phyloP scores from a whole-genome alignment of 1,284 basidiomycete species.

The Heterobasidion annosum region DNA sequence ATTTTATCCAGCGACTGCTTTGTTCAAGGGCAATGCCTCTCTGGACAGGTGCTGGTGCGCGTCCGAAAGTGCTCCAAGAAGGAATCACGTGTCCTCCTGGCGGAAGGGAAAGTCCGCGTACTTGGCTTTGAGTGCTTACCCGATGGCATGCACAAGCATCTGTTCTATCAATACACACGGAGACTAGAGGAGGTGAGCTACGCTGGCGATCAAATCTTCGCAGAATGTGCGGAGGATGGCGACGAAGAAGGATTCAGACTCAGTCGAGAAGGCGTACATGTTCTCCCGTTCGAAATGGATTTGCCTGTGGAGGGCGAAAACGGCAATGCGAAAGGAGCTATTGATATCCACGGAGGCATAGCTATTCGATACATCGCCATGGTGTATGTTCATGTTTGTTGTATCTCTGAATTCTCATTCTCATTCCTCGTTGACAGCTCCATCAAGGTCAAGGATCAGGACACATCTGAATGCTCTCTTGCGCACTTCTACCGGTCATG shows the following conservation, averaged over 20 bases:
- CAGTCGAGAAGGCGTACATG: conserved; percentile 62
- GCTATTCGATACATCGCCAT: conserved; percentile 83
- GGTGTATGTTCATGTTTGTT: conserved; percentile 39
- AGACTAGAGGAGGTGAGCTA: conserved; percentile 47
- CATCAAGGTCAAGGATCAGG: conserved; percentile 70
- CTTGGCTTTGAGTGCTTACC: conserved; percentile 82
- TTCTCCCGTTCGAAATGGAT: conserved; percentile 72
- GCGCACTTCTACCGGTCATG: conserved; percentile 90
- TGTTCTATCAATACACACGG: conserved; percentile 79
- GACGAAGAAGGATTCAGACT: conserved; percentile 66
- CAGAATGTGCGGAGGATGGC: conserved; percentile 30
- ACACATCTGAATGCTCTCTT: conserved; percentile 60
- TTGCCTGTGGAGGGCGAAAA: conserved; percentile 57
- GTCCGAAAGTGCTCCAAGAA: conserved; percentile 53
- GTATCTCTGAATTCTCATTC: conserved; percentile 4
- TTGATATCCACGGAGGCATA: conserved; percentile 47
- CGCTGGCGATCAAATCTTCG: conserved; percentile 37
- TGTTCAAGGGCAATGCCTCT: conserved; percentile 76
- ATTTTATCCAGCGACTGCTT: conserved; percentile 69
- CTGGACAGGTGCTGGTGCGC: conserved; percentile 66
- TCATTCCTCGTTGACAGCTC: conserved; percentile 35
- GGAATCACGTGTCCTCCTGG: conserved; percentile 57
- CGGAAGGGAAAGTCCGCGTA: conserved; percentile 76
- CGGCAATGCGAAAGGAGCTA: conserved; percentile 62
- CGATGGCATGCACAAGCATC: conserved; percentile 56